A percentile compares a stretch with the other conserved stretches of the same genome.
Evolutionary conservation across 768 basidiomycete species (phyloP).

Genomic region (Lentinula raphanica): DNA sequence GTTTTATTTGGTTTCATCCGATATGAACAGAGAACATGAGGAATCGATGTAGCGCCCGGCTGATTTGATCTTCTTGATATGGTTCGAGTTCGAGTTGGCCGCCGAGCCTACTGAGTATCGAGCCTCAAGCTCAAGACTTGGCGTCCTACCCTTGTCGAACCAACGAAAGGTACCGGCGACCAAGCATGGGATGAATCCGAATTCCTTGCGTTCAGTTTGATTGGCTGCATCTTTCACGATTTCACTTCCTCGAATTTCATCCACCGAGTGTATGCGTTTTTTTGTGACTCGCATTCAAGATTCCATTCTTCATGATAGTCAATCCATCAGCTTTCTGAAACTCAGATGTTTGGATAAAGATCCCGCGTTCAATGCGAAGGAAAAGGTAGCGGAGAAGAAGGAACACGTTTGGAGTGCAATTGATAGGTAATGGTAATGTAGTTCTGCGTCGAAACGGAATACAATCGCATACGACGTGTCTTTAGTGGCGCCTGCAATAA

Average conservation of each 20-base stretch:
- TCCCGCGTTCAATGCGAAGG: conserved; percentile 32
- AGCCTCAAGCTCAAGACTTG: too few relatives aligned
- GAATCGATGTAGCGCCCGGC: too few relatives aligned
- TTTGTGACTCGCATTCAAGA: conserved; percentile 71
- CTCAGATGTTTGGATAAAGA: conserved; percentile 80
- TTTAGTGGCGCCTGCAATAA: too few relatives aligned
- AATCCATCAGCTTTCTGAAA: conserved; percentile 74
- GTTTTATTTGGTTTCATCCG: too few relatives aligned
- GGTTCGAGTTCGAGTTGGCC: too few relatives aligned
- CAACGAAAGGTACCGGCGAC: conserved; percentile 8
- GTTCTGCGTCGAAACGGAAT: conserved; percentile 30
- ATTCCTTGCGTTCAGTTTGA: conserved; percentile 75
- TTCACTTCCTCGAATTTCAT: conserved; percentile 75
- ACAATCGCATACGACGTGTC: conserved; percentile 12
- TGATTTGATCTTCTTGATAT: too few relatives aligned
- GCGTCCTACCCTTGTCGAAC: conserved; percentile 16
- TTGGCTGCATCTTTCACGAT: conserved; percentile 78
- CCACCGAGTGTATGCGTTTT: conserved; percentile 58
- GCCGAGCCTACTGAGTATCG: too few relatives aligned
- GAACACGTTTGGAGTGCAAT: conserved; percentile 69
- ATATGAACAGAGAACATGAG: too few relatives aligned
- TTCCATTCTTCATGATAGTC: conserved; percentile 63
- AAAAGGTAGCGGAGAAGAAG: conserved; percentile 40
- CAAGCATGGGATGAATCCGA: conserved; percentile 86
- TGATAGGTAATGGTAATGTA: conserved; percentile 56